Evolutionary conservation across 176 grass and related monocot species (phyloP).

Genomic region (Saccharum officinarum): DNA sequence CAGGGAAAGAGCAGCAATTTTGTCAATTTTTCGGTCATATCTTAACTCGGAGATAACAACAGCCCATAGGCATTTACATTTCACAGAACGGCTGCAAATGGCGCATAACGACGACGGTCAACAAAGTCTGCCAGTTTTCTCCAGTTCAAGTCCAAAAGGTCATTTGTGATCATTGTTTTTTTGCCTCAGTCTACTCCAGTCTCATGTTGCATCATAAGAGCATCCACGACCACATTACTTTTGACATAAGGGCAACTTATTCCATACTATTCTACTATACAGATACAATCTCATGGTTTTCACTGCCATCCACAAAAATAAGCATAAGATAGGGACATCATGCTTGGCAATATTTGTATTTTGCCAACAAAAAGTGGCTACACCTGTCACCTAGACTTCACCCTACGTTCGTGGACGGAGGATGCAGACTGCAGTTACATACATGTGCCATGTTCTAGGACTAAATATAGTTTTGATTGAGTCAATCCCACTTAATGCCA

Average conservation of each 20-base stretch:
- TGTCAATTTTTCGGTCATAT: neutral
- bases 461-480: constrained; percentile 20
- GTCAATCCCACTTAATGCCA: constrained; percentile 37
- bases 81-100: constrained; percentile 9
- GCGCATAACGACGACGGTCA: neutral
- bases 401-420: constrained; percentile 4
- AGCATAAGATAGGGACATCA: constrained; percentile 24
- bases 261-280: constrained; percentile 31
- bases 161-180: neutral
- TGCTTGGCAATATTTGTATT: constrained; percentile 31
- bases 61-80: neutral
- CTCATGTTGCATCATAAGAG: constrained; percentile 14
- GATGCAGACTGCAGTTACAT: constrained; percentile 41
- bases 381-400: constrained; percentile 21
- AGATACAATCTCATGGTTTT: constrained; percentile 20
- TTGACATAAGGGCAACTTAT: constrained; percentile 35
- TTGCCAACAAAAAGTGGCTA: constrained; percentile 44
- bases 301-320: constrained; percentile 35
- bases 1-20: neutral
- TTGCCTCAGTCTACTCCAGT: constrained; percentile 12
- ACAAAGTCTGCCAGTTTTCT: constrained; percentile 23
- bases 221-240: constrained; percentile 6
- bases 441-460: constrained; percentile 33
- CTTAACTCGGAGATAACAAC: neutral
- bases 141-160: constrained; percentile 27